Percentiles rank a stretch among this genome's conserved stretches.
Evolutionary conservation across 345 rosid genomes (phyloP).

Genomic region (Euphorbia pulcherrima): DNA sequence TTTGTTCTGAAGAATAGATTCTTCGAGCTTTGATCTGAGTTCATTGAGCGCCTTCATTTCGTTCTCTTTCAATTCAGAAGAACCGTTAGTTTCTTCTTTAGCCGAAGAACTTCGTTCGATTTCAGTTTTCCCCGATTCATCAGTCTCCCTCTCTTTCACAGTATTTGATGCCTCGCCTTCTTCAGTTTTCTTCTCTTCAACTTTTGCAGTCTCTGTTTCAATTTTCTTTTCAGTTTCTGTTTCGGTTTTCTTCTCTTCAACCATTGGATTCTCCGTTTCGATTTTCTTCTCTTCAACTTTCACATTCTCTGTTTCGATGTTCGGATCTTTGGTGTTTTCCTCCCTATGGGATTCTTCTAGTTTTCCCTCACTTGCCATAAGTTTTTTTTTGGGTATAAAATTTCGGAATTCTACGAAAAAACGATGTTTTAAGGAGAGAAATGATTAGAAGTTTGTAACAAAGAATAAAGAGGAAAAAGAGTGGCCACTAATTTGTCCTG

Average conservation of each 20-base stretch:
- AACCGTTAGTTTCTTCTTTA: conserved; percentile 13
- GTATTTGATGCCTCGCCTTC: neutral
- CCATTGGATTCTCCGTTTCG: neutral
- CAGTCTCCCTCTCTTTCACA: neutral
- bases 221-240: neutral
- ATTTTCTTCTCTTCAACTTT: neutral
- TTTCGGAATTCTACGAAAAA: neutral
- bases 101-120: conserved; percentile 14
- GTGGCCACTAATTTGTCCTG: conserved; percentile 8
- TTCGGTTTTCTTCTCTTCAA: neutral
- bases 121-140: neutral
- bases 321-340: neutral
- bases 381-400: neutral
- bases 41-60: conserved; percentile 29
- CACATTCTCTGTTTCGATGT: neutral
- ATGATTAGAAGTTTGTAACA: conserved; percentile 6
- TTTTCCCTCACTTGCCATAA: conserved; percentile 8
- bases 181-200: neutral
- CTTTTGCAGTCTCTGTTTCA: neutral
- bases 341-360: conserved; percentile 5
- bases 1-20: conserved; percentile 24
- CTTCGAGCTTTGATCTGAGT: conserved; percentile 26
- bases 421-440: neutral
- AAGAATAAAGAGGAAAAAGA: neutral
- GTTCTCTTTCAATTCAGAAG: conserved; percentile 22